These are phyloP conservation scores for Wickerhamomyces canadensis DNA, from an alignment of 805 yeast genomes.

Conservation along the genomic window DNA sequence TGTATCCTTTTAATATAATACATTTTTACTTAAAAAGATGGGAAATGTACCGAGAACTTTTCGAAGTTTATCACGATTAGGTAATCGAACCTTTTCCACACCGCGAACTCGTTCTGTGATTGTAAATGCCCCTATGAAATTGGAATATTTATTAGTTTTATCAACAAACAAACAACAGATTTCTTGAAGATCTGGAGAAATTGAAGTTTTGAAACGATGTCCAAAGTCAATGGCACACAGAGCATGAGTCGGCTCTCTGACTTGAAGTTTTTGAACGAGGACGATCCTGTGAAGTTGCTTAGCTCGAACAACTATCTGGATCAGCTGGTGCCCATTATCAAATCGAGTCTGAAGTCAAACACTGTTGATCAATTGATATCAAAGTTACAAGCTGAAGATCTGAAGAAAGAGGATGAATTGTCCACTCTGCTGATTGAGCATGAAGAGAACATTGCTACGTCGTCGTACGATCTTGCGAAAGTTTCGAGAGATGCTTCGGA, in stretches of 20 bases:
- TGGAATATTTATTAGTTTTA: too few species aligned
- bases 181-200: too few species aligned
- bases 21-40: too few species aligned
- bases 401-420: conserved; percentile 56
- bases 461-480: conserved; percentile 57
- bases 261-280: conserved; percentile 17
- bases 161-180: background rate
- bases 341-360: conserved; percentile 50
- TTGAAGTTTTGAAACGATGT: background rate
- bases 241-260: background rate
- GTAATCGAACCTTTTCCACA: too few species aligned
- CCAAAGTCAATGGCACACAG: background rate
- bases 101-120: too few species aligned
- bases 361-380: conserved; percentile 51
- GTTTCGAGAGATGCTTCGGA: conserved; percentile 54
- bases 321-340: conserved; percentile 71
- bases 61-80: too few species aligned
- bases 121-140: too few species aligned
- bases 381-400: conserved; percentile 50
- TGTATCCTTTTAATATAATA: too few species aligned
- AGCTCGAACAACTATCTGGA: conserved; percentile 67
- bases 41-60: too few species aligned
- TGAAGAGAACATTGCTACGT: conserved; percentile 46
- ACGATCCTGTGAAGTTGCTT: conserved; percentile 21
- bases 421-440: conserved; percentile 56